Base-by-base conservation (phyloP, 2,329 filamentous ascomycete genomes). In the Stenocarpella maydis region DNA sequence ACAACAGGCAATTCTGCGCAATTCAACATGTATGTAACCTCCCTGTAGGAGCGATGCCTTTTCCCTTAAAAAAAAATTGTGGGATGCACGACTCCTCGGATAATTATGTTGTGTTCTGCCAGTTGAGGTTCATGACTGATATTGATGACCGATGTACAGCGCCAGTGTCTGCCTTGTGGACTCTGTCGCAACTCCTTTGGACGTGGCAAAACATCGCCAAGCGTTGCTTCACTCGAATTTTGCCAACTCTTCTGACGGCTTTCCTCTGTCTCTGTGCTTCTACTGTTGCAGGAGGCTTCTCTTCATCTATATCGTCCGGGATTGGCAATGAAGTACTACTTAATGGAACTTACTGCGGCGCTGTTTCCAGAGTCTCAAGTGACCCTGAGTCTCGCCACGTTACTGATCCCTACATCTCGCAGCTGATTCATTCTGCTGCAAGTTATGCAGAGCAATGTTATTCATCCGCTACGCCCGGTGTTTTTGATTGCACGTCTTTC, bases 1-100 rank as follows among this genome's bases (percentile, higher is more conserved):
- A 39, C 73, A 72, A 1, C 75, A 77, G 54, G 71, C 71, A 31
- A 41, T 66, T 5, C 34, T 66, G 7, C 64, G 64, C 2, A 66
- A 66, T 21, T 54, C 49, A 21, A 45, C 50, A 7, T 54, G 52
- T 54, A 37, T 17, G 12, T 37, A 34, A 34, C 31, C 31, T 34
- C 31, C 31, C 31, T 4, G 31, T 9, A 34, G 31, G n/a, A n/a
- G n/a, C n/a, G n/a, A n/a, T n/a, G n/a, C n/a, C n/a, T n/a, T n/a
- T n/a, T 34, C 9, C 31, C 31, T 34, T 9, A 34, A 34, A 34
- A 34, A 4, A 34, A 4, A 9, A 34, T 34, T 34, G n/a, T n/a
- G n/a, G n/a, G n/a, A n/a, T n/a, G n/a, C n/a, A n/a, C n/a, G n/a
- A n/a, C n/a, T n/a, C n/a, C n/a, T n/a, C n/a, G n/a, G n/a, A n/a